These are phyloP conservation scores for Aspergillus sclerotialis DNA, from an alignment of 2,329 filamentous ascomycete genomes.

Conservation along the genomic window DNA sequence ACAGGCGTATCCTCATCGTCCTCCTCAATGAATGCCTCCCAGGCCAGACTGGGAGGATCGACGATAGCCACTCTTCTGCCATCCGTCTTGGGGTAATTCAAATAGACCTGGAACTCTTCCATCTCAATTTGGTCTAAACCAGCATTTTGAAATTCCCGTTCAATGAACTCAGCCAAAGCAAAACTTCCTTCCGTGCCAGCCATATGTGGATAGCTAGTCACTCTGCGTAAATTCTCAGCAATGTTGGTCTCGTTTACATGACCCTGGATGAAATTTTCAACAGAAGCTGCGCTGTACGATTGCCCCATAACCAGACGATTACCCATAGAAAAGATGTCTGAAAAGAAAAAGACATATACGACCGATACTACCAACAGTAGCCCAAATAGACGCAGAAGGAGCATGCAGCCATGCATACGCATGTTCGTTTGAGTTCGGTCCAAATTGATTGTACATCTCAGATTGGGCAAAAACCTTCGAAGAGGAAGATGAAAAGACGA, in stretches of 20 bases:
- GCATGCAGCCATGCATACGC: slow-evolving; percentile 52
- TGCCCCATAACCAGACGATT: slow-evolving; percentile 58
- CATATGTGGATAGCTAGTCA: slow-evolving; percentile 80
- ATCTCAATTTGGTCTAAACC: slow-evolving; percentile 68
- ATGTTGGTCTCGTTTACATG: slow-evolving; percentile 65
- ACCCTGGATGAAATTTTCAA: slow-evolving; percentile 67
- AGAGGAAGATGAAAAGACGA: slow-evolving; percentile 49
- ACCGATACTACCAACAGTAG: slow-evolving; percentile 68
- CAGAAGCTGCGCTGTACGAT: slow-evolving; percentile 75
- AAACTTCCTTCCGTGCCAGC: slow-evolving; percentile 93
- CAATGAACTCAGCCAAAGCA: slow-evolving; percentile 75
- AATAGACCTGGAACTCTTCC: slow-evolving; percentile 78
- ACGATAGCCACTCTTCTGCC: slow-evolving; percentile 78
- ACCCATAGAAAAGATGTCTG: slow-evolving; percentile 68
- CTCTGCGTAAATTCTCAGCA: slow-evolving; percentile 65
- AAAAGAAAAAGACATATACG: slow-evolving; percentile 78
- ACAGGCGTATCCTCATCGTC: slow-evolving; percentile 66
- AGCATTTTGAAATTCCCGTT: slow-evolving; percentile 65
- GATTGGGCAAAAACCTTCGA: slow-evolving; percentile 38
- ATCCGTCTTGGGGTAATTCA: slow-evolving; percentile 77
- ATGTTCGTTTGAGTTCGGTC: slow-evolving; percentile 23
- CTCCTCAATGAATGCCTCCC: slow-evolving; percentile 82
- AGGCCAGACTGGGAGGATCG: slow-evolving; percentile 59
- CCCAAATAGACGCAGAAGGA: slow-evolving; percentile 67
- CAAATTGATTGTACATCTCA: slow-evolving; percentile 36